Evolutionary conservation across 352 stramenopile genomes (phyloP).

Genomic region (Phytophthora podocarpi): DNA sequence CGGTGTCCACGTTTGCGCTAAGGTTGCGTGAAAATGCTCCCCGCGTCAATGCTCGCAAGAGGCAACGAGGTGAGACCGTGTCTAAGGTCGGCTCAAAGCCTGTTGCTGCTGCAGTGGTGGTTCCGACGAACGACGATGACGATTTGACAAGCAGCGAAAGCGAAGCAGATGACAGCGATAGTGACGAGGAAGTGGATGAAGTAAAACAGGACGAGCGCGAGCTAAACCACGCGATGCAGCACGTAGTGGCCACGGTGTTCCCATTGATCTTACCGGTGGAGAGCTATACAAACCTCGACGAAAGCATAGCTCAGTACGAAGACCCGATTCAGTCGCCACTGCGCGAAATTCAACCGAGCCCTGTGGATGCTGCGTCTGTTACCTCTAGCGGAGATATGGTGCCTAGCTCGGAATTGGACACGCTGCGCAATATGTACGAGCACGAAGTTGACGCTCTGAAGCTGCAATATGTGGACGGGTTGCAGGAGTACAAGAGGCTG

Average conservation of each 20-base stretch:
- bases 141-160: slow-evolving; percentile 61
- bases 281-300: slow-evolving; percentile 43
- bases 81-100: neutral
- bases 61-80: neutral
- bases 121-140: slow-evolving; percentile 37
- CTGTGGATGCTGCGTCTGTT: neutral
- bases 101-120: neutral
- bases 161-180: slow-evolving; percentile 43
- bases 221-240: slow-evolving; percentile 50
- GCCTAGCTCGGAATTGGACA: slow-evolving; percentile 45
- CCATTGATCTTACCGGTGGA: slow-evolving; percentile 33
- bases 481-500: slow-evolving; percentile 75
- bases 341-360: slow-evolving; percentile 16
- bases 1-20: slow-evolving; percentile 44
- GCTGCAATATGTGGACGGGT: slow-evolving; percentile 56
- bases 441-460: slow-evolving; percentile 55
- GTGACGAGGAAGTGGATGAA: slow-evolving; percentile 38
- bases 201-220: slow-evolving; percentile 51
- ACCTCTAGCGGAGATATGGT: slow-evolving; percentile 3
- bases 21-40: slow-evolving; percentile 37
- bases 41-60: slow-evolving; percentile 12
- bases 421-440: slow-evolving; percentile 39
- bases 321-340: slow-evolving; percentile 36
- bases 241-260: slow-evolving; percentile 60
- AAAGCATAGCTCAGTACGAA: slow-evolving; percentile 63